Percentiles rank a stretch among this genome's conserved stretches.
Evolutionary conservation across 2,329 filamentous ascomycete genomes (phyloP).

Genomic region (Escovopsis sp.): DNA sequence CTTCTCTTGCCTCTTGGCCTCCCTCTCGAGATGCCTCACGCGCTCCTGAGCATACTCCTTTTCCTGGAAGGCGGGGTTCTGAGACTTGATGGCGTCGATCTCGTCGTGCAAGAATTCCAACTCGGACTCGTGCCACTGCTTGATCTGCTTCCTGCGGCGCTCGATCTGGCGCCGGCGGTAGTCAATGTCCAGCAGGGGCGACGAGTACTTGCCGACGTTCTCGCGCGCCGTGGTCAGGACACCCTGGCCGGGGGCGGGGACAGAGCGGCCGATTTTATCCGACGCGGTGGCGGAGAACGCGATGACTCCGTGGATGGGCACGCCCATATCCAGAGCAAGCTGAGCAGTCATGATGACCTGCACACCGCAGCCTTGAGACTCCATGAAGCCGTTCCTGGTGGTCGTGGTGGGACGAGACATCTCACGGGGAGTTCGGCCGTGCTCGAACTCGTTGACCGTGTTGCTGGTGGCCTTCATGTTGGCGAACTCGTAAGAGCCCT

Average conservation of each 20-base stretch:
- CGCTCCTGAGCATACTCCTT: constrained; percentile 77
- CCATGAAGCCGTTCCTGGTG: constrained; percentile 96
- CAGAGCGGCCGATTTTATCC: constrained; percentile 96
- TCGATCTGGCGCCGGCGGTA: constrained; percentile 94
- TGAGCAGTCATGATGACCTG: constrained; percentile 97
- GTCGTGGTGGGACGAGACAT: constrained; percentile 98
- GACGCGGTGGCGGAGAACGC: constrained; percentile 91
- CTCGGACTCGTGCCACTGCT: constrained; percentile 92
- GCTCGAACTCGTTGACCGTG: constrained; percentile 86
- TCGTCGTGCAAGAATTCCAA: constrained; percentile 87
- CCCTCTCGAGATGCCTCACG: constrained; percentile 66
- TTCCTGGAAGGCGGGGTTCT: constrained; percentile 60
- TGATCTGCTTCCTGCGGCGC: constrained; percentile 84
- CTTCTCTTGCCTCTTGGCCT: constrained; percentile 81
- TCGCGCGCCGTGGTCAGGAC: constrained; percentile 91
- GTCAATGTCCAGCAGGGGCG: constrained; percentile 90
- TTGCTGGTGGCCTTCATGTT: constrained; percentile 99
- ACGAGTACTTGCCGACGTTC: constrained; percentile 80
- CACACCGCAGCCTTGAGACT: constrained; percentile 95
- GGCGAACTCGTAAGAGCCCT: constrained; percentile 98
- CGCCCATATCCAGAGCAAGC: constrained; percentile 94
- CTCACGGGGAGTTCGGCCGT: constrained; percentile 86
- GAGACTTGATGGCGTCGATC: constrained; percentile 74
- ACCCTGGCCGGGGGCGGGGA: constrained; percentile 92
- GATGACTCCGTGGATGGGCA: constrained; percentile 90